A percentile compares a stretch with the other conserved stretches of the same genome.
Conservation (phyloP, 768 basidiomycete species). For the Pisolithus sp. region DNA sequence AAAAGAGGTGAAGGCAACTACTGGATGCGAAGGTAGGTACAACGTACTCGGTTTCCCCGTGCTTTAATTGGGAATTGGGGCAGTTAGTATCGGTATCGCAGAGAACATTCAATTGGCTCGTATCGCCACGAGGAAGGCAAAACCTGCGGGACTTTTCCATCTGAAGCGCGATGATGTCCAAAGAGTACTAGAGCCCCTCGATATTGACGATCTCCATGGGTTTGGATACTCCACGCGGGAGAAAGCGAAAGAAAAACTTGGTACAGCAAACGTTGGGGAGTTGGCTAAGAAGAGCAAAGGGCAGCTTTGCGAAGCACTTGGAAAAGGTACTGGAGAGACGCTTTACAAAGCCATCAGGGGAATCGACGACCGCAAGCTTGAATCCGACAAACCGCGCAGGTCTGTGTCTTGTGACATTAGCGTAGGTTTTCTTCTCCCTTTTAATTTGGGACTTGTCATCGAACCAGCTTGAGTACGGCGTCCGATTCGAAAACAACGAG, state of each 20-base stretch:
- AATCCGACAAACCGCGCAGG: conserved; percentile 81
- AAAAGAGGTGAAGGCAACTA: conserved; percentile 65
- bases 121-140: conserved; percentile 84
- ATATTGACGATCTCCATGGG: conserved; percentile 79
- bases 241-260: conserved; percentile 78
- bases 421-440: conserved; percentile 42
- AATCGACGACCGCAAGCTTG: conserved; percentile 71
- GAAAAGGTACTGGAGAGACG: conserved; percentile 76
- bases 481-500: conserved; percentile 79
- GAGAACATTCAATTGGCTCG: conserved; percentile 91
- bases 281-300: conserved; percentile 57
- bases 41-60: neutral
- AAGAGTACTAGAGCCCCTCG: conserved; percentile 56
- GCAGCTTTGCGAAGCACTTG: conserved; percentile 64
- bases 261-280: conserved; percentile 63
- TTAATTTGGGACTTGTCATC: neutral
- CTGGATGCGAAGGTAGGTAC: conserved; percentile 71
- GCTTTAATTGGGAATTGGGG: neutral
- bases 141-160: conserved; percentile 84
- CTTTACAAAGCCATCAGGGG: conserved; percentile 82
- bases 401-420: conserved; percentile 95
- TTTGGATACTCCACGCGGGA: conserved; percentile 72
- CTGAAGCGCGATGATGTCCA: conserved; percentile 49
- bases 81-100: conserved; percentile 89
- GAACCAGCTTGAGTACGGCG: conserved; percentile 67